Evolutionary conservation across 1,139 yeast genomes (phyloP).

Genomic region (Zygoascus hellenicus): DNA sequence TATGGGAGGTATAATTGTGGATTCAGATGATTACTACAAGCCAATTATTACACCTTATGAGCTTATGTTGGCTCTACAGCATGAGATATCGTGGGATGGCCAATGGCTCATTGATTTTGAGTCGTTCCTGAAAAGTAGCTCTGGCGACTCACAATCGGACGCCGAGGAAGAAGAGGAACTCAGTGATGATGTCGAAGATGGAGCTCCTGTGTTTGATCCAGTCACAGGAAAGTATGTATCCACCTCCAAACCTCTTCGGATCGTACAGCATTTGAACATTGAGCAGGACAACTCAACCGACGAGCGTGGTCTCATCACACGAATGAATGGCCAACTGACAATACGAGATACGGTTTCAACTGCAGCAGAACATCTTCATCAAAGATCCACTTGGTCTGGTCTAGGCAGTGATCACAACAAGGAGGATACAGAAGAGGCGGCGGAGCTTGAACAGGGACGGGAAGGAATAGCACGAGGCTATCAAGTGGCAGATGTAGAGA

Average conservation of each 20-base stretch:
- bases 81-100: conserved; percentile 82
- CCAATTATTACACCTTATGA: conserved; percentile 96
- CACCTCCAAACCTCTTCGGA: conserved; percentile 67
- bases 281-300: conserved; percentile 26
- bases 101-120: conserved; percentile 84
- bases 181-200: conserved; percentile 19
- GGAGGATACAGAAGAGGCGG: conserved; percentile 38
- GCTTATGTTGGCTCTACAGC: conserved; percentile 67
- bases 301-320: conserved; percentile 47
- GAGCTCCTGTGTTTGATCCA: conserved; percentile 79
- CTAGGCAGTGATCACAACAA: conserved; percentile 71
- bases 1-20: conserved; percentile 84
- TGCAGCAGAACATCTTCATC: conserved; percentile 71
- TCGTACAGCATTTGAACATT: conserved; percentile 58
- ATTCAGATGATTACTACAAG: conserved; percentile 73
- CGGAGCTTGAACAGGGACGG: conserved; percentile 72
- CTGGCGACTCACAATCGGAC: conserved; percentile 24
- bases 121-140: conserved; percentile 39
- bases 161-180: conserved; percentile 16
- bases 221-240: conserved; percentile 74
- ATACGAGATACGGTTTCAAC: conserved; percentile 82
- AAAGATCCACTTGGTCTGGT: conserved; percentile 74
- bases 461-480: conserved; percentile 90
- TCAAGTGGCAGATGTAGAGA: conserved; percentile 30
- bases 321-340: conserved; percentile 54